phyloP scores from a whole-genome alignment of 257 asterid species.

The Nyctanthes arbortristis region DNA sequence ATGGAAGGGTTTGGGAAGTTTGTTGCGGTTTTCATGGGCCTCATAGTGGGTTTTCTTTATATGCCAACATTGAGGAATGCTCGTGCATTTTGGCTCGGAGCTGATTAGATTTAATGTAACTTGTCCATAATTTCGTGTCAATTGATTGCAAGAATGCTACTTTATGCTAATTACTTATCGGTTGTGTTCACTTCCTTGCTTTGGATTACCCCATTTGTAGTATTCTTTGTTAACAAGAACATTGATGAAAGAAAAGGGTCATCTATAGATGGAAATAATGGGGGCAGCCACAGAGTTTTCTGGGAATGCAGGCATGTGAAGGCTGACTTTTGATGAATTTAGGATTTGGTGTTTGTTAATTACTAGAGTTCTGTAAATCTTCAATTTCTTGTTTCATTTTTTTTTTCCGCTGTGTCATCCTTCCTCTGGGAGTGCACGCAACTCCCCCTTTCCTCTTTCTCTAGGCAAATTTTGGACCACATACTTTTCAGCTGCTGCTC shows the following conservation, averaged over 20 bases:
- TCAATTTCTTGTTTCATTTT: no score
- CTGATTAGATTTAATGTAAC: constrained; percentile 82
- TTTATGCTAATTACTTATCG: constrained; percentile 54
- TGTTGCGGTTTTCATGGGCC: constrained; percentile 72
- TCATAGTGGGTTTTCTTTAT: constrained; percentile 64
- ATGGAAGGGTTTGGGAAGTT: constrained; percentile 70
- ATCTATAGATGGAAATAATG: constrained; percentile 17
- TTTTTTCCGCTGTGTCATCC: no score
- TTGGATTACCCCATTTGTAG: constrained; percentile 76
- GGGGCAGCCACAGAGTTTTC: constrained; percentile 40
- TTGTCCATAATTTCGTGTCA: constrained; percentile 84
- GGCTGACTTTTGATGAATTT: constrained; percentile 44
- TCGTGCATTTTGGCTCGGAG: constrained; percentile 89
- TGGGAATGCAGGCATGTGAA: constrained; percentile 57
- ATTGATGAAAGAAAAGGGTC: constrained; percentile 25
- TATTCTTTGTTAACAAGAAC: constrained; percentile 42
- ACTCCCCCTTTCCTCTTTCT: no score
- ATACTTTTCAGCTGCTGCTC: no score
- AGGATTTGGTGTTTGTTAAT: constrained; percentile 61
- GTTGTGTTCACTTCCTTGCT: constrained; percentile 72
- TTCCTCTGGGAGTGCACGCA: no score
- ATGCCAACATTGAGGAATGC: constrained; percentile 73
- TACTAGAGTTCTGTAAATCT: constrained; percentile 60
- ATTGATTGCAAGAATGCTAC: constrained; percentile 69
- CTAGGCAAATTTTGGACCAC: no score